Evolutionary conservation across 768 basidiomycete species (phyloP).

Genomic region (Lactarius quietus): DNA sequence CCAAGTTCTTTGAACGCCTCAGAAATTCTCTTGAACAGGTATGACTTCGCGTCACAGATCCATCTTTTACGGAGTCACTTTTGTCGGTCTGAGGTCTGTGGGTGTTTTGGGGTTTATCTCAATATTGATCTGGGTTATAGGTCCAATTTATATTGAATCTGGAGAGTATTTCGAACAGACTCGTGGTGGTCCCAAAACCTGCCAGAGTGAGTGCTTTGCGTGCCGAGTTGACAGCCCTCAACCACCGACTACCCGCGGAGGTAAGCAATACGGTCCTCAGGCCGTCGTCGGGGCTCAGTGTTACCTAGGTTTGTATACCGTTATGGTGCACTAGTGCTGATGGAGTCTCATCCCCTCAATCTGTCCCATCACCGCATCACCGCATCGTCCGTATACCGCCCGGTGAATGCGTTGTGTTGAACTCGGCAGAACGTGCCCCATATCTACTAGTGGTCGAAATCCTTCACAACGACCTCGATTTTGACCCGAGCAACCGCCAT

Average conservation of each 20-base stretch:
- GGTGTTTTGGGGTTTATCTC: background rate
- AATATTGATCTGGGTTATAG: slow-evolving; percentile 38
- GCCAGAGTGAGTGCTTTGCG: slow-evolving; percentile 95
- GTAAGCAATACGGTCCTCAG: slow-evolving; percentile 39
- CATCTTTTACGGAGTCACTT: slow-evolving; percentile 82
- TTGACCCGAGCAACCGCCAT: slow-evolving; percentile 75
- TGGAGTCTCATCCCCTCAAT: slow-evolving; percentile 37
- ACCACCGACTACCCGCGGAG: slow-evolving; percentile 96
- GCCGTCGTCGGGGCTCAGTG: slow-evolving; percentile 18
- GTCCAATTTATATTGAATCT: slow-evolving; percentile 83
- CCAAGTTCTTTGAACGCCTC: slow-evolving; percentile 43
- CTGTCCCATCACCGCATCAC: slow-evolving; percentile 69
- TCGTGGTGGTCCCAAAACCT: slow-evolving; percentile 88
- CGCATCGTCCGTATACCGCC: slow-evolving; percentile 96
- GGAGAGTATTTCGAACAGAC: slow-evolving; percentile 88
- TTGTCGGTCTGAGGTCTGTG: slow-evolving; percentile 76
- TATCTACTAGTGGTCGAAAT: slow-evolving; percentile 92
- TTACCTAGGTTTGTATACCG: slow-evolving; percentile 72
- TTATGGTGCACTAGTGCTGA: slow-evolving; percentile 84
- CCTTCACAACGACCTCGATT: slow-evolving; percentile 85
- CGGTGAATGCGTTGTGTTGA: slow-evolving; percentile 95
- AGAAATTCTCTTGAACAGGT: slow-evolving; percentile 61
- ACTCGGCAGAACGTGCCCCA: slow-evolving; percentile 95
- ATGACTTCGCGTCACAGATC: slow-evolving; percentile 62
- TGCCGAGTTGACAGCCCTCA: slow-evolving; percentile 91